Evolutionary conservation across 345 rosid species (phyloP).

Genomic region (Excoecaria cochinchinensis): DNA sequence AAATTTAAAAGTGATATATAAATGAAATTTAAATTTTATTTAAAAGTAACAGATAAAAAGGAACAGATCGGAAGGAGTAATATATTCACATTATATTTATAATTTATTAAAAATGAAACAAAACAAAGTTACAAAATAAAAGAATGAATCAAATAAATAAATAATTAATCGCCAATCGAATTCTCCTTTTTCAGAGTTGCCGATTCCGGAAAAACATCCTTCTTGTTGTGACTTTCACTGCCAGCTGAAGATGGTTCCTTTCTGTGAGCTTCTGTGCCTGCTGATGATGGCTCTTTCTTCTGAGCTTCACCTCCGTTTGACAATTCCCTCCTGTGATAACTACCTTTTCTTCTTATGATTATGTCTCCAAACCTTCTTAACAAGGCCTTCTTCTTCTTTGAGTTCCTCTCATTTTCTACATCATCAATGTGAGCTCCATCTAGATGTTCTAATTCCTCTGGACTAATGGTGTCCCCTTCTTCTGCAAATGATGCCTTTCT

Average conservation of each 20-base stretch:
- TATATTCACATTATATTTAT: background rate
- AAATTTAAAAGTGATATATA: too few species aligned
- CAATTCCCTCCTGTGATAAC: slow-evolving; percentile 38
- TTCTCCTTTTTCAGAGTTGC: background rate
- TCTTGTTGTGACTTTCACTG: background rate
- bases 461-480: slow-evolving; percentile 37
- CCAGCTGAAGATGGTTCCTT: slow-evolving; percentile 8
- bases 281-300: slow-evolving; percentile 3
- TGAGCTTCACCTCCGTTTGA: slow-evolving; percentile 15
- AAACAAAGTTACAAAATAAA: background rate
- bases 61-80: too few species aligned
- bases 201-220: background rate
- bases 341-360: slow-evolving; percentile 44
- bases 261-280: slow-evolving; percentile 6
- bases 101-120: background rate
- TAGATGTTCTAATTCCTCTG: slow-evolving; percentile 51
- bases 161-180: background rate
- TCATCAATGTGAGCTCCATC: slow-evolving; percentile 51
- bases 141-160: background rate
- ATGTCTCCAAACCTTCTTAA: slow-evolving; percentile 73
- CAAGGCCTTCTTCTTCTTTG: slow-evolving; percentile 72
- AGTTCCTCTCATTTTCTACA: slow-evolving; percentile 44
- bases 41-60: too few species aligned
- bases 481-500: slow-evolving; percentile 44
- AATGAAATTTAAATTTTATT: too few species aligned